phyloP scores from a whole-genome alignment of 306 rosid genomes.

The Medicago lupulina region DNA sequence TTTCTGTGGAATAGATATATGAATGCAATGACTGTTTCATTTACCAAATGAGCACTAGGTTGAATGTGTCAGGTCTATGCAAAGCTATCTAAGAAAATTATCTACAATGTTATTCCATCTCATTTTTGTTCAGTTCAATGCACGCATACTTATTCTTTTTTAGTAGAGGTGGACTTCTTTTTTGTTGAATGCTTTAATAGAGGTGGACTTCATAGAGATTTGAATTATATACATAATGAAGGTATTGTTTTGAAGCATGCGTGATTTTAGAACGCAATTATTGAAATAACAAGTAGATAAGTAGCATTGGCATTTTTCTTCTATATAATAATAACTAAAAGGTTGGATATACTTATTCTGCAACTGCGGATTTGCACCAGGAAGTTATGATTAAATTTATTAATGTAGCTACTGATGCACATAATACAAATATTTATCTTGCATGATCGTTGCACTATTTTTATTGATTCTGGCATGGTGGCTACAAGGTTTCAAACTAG shows the following conservation, averaged over 20 bases:
- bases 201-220: neutral
- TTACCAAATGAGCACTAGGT: conserved; percentile 7
- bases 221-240: conserved; percentile 6
- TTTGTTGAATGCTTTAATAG: neutral
- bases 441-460: neutral
- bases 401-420: neutral
- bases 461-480: conserved; percentile 3
- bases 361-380: neutral
- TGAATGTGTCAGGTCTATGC: conserved; percentile 23
- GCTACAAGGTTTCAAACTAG: conserved; percentile 14
- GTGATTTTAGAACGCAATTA: neutral
- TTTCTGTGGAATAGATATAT: conserved; percentile 1
- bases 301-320: neutral
- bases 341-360: neutral
- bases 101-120: neutral
- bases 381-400: conserved; percentile 6
- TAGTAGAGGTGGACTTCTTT: neutral
- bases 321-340: neutral
- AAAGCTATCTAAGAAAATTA: neutral
- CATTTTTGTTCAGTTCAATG: neutral
- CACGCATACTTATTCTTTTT: neutral
- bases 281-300: conserved; percentile 11
- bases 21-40: conserved; percentile 17
- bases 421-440: neutral
- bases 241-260: neutral